phyloP scores from a whole-genome alignment of 768 basidiomycete species.

The Serendipita sp. region DNA sequence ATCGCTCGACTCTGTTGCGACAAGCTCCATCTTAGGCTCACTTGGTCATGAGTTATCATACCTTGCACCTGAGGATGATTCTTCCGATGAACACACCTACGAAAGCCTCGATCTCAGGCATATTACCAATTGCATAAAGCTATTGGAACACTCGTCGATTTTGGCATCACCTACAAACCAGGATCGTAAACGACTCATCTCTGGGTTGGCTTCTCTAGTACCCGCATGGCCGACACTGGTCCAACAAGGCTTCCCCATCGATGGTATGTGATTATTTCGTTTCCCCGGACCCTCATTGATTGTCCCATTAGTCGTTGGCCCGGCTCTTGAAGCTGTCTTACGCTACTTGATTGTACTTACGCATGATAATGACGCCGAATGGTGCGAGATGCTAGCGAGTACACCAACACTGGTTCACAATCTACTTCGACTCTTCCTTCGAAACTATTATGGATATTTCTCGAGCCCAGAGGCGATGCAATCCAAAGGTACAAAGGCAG shows the following conservation, averaged over 20 bases:
- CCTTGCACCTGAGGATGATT: background rate
- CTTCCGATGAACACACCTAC: background rate
- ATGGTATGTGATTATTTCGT: background rate
- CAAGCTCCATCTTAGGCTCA: background rate
- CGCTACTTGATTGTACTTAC: background rate
- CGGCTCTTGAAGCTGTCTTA: background rate
- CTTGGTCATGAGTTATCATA: background rate
- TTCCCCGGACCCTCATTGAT: background rate
- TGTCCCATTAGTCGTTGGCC: background rate
- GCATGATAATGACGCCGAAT: background rate
- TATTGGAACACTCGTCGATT: background rate
- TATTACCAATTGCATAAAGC: background rate
- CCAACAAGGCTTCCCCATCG: background rate
- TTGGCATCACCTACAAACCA: too few species aligned
- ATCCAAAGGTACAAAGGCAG: background rate
- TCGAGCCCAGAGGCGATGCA: background rate
- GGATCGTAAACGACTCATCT: too few species aligned
- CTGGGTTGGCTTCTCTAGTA: too few species aligned
- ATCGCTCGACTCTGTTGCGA: background rate
- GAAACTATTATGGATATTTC: background rate
- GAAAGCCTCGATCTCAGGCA: background rate
- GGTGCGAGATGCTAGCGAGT: background rate
- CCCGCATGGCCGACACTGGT: background rate
- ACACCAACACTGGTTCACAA: background rate
- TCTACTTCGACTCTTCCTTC: slow-evolving; percentile 3